Evolutionary conservation across 1,284 basidiomycete species (phyloP), one percentile per base, ranked within the genome.

Genomic region (Heliocybe sulcata): DNA sequence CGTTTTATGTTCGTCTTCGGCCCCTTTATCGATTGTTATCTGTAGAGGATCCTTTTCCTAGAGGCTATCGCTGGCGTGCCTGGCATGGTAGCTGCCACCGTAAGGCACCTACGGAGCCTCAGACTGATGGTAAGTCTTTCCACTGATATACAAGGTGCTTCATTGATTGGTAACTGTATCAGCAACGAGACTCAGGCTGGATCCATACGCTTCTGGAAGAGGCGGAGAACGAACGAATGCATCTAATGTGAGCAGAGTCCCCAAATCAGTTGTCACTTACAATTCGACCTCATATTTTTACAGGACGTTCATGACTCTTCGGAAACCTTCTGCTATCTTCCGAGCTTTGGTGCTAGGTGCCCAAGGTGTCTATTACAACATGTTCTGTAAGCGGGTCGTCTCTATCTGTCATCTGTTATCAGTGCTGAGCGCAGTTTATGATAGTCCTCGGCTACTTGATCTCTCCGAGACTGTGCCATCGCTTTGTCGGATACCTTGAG

Each of bases 181-280:
- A 92, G 87, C 81, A 84, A 61, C 82, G 94, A 51, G 94, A 97
- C 69, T 87, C 85, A 55, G 93, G 93, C 54, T 97, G 93, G 92
- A 83, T 87, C 60, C 77, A 82, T 58, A 94, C 92, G 2, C 79
- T 93, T 38, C 74, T 96, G 25, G 90, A 94, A 67, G 94, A 98
- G 72, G 94, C 94, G 6, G 94, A 98, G 67, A 98, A 98, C 66
- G 94, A 98, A 71, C 77, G 94, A 52, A 94, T 94, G 92, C 93
- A 95, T 70, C 76, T 95, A 38, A 91, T 95, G 91, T 86, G 60
- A 61, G 74, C 63, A n/a, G n/a, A n/a, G 23, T 47, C 45, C 38
- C 3, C 45, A 25, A 26, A 42, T 51, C 23, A 10, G 45, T 47
- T 25, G 35, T 57, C 20, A n/a, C 19, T 56, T n/a, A n/a, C n/a